These are phyloP conservation scores for Agapanthus africanus DNA, from an alignment of 106 monocot genomes.

Conservation along the genomic window DNA sequence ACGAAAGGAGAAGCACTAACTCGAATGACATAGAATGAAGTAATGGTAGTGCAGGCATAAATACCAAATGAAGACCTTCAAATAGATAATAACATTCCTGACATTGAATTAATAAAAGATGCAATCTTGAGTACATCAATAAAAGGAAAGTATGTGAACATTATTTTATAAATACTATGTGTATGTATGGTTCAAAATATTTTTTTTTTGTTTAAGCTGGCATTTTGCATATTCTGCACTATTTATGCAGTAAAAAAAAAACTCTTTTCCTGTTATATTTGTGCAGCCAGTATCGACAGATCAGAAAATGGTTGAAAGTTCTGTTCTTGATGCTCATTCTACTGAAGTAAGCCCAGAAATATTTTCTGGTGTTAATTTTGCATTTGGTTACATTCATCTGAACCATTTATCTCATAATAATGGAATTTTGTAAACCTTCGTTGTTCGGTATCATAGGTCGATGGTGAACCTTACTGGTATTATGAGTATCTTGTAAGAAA, in stretches of 20 bases:
- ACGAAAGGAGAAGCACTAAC: no score
- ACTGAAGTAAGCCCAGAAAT: conserved; percentile 35
- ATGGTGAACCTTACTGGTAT: conserved; percentile 87
- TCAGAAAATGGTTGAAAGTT: conserved; percentile 83
- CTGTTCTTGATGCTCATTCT: conserved; percentile 82
- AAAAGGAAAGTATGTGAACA: no score
- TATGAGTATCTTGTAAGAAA: conserved; percentile 93
- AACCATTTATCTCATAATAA: not conserved
- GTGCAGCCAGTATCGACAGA: conserved; percentile 67
- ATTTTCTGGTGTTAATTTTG: not conserved
- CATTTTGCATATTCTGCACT: not conserved
- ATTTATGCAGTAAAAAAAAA: no score
- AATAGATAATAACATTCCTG: no score
- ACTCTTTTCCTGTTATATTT: no score
- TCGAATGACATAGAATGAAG: no score
- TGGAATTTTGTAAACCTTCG: not conserved
- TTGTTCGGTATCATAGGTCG: conserved; percentile 39
- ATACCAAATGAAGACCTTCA: no score
- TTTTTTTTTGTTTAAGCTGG: not conserved
- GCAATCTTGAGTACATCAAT: no score
- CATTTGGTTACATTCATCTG: not conserved
- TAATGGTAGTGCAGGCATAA: no score
- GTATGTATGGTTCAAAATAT: not conserved
- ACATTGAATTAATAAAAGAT: no score
- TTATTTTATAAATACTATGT: not conserved